Percentiles rank a stretch among this genome's conserved stretches.
These are phyloP conservation scores for Boletus mariae DNA, from an alignment of 1,284 basidiomycete genomes.

Conservation along the genomic window DNA sequence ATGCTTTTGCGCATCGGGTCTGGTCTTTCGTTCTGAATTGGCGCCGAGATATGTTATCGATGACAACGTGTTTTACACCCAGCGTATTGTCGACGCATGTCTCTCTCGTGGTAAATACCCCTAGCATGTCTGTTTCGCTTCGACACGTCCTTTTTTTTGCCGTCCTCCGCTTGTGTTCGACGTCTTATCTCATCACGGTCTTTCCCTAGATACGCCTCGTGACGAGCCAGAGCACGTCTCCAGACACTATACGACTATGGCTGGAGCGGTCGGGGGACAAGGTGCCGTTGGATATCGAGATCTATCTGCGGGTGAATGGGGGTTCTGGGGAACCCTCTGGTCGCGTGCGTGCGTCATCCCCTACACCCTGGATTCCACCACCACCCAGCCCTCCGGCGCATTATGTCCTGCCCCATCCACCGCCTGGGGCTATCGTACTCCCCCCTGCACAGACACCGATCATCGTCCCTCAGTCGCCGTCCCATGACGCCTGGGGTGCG, in stretches of 20 bases:
- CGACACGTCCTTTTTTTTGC: neutral
- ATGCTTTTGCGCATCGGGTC: neutral
- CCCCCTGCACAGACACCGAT: constrained; percentile 39
- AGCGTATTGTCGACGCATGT: neutral
- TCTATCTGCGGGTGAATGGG: constrained; percentile 56
- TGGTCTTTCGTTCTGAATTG: constrained; percentile 7
- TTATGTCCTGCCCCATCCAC: constrained; percentile 40
- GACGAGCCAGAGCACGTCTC: constrained; percentile 62
- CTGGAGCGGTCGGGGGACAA: constrained; percentile 67
- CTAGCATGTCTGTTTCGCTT: neutral
- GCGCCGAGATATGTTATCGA: constrained; percentile 15
- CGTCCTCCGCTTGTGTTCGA: constrained; percentile 8
- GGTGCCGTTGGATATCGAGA: constrained; percentile 72
- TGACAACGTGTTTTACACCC: constrained; percentile 9
- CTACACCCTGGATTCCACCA: constrained; percentile 38
- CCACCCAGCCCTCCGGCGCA: constrained; percentile 33
- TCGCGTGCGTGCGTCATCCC: constrained; percentile 33
- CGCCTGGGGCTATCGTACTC: constrained; percentile 33
- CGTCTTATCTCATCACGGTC: constrained; percentile 10
- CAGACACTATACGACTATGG: constrained; percentile 77
- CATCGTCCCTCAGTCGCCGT: constrained; percentile 35
- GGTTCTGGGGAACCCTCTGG: constrained; percentile 21
- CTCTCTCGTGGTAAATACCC: constrained; percentile 5
- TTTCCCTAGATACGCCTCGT: constrained; percentile 59
- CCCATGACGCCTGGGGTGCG: constrained; percentile 31